Conservation (phyloP, 306 rosid genomes). For the Sicyos baderoa region DNA sequence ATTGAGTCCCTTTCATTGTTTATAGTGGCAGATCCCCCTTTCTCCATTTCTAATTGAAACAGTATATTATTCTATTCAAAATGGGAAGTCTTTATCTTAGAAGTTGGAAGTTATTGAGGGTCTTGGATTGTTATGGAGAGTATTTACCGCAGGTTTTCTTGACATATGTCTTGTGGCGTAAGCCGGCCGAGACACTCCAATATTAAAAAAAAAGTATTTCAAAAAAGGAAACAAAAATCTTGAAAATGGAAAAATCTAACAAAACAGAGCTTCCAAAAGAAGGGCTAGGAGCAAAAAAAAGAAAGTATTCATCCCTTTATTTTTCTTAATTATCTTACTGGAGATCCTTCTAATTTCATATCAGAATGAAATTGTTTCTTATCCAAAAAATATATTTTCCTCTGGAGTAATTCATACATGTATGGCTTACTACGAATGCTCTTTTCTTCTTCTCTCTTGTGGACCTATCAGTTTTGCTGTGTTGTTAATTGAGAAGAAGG, state of each 20-base stretch:
- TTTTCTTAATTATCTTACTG: too few relatives aligned
- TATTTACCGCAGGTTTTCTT: neutral
- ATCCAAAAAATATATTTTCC: too few relatives aligned
- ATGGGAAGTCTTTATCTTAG: neutral
- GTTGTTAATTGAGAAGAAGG: conserved; percentile 63
- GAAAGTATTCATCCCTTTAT: too few relatives aligned
- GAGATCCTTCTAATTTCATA: too few relatives aligned
- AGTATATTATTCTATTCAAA: neutral
- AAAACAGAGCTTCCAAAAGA: too few relatives aligned
- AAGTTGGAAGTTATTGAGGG: neutral
- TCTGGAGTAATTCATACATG: neutral
- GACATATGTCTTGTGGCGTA: too few relatives aligned
- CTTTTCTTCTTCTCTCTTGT: neutral
- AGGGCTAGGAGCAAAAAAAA: too few relatives aligned
- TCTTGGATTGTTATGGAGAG: conserved; percentile 2
- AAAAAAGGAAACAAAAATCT: too few relatives aligned
- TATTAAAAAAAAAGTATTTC: too few relatives aligned
- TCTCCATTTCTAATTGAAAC: neutral
- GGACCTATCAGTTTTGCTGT: conserved; percentile 53
- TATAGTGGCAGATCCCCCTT: neutral
- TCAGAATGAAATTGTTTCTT: too few relatives aligned
- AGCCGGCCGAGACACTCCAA: too few relatives aligned
- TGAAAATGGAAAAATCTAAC: too few relatives aligned
- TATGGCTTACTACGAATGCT: conserved; percentile 4
- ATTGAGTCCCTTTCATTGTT: neutral